A percentile compares a stretch with the other conserved stretches of the same genome.
Evolutionary conservation across 192 early-diverging fungal genomes (phyloP).

Genomic region (Gigaspora rosea): DNA sequence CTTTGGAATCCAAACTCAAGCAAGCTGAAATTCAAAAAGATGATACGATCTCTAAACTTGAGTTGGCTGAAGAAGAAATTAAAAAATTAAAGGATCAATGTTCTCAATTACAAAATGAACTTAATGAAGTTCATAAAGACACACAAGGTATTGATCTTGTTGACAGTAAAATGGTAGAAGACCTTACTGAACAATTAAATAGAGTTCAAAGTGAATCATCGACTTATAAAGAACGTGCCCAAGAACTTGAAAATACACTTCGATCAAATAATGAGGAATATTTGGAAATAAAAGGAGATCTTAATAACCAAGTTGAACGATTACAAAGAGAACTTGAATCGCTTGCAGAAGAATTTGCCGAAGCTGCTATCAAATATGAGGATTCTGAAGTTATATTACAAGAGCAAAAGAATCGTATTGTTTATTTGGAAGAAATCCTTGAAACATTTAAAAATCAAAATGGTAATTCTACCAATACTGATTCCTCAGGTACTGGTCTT

Average conservation of each 20-base stretch:
- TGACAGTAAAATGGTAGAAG: slow-evolving; percentile 20
- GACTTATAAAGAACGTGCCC: background rate
- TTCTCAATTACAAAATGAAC: background rate
- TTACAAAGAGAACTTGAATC: slow-evolving; percentile 42
- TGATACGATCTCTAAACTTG: background rate
- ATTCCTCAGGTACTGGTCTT: background rate
- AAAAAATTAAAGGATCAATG: background rate
- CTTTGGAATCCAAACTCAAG: slow-evolving; percentile 14
- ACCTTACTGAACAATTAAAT: background rate
- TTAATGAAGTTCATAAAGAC: slow-evolving; percentile 5
- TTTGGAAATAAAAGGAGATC: background rate
- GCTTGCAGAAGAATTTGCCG: slow-evolving; percentile 41
- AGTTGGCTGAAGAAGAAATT: slow-evolving; percentile 9
- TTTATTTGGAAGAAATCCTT: slow-evolving; percentile 28
- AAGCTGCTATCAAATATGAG: slow-evolving; percentile 38
- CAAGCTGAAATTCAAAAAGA: background rate
- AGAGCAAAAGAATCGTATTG: slow-evolving; percentile 41
- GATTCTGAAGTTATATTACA: slow-evolving; percentile 34
- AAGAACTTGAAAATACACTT: background rate
- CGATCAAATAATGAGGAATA: background rate
- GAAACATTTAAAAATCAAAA: background rate
- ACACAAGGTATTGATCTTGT: background rate
- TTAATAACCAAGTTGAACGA: slow-evolving; percentile 32
- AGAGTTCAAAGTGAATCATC: background rate
- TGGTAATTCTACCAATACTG: background rate